Conservation (phyloP, 2,329 filamentous ascomycete species). For the Capronia americana region DNA sequence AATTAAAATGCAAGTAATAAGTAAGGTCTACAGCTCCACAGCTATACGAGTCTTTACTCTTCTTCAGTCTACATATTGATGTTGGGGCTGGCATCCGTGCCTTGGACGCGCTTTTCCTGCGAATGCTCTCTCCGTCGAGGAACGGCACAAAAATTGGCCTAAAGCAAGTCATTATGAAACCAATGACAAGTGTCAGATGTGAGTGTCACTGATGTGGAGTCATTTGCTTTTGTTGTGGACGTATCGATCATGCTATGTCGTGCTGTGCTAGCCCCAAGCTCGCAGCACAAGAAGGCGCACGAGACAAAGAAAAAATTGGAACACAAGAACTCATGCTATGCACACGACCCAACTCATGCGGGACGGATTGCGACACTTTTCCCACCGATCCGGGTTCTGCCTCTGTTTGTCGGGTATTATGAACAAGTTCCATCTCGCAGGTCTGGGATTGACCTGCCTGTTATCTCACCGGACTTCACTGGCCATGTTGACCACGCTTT, state of each 20-base stretch:
- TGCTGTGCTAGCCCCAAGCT: not conserved
- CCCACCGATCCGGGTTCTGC: not conserved
- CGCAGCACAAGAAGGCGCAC: not conserved
- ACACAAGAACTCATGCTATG: slow-evolving; percentile 8
- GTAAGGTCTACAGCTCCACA: too few relatives aligned
- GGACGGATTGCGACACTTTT: slow-evolving; percentile 12
- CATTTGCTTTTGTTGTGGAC: not conserved
- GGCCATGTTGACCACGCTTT: not conserved
- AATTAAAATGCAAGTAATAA: too few relatives aligned
- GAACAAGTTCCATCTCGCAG: slow-evolving; percentile 17
- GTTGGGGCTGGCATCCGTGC: not conserved
- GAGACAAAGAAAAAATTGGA: not conserved
- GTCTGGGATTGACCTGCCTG: slow-evolving; percentile 11
- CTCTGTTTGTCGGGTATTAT: slow-evolving; percentile 16
- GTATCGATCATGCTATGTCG: not conserved
- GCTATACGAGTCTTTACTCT: too few relatives aligned
- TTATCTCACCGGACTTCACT: not conserved
- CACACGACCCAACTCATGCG: slow-evolving; percentile 9
- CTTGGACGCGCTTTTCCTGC: not conserved
- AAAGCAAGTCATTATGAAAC: not conserved
- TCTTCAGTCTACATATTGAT: too few relatives aligned
- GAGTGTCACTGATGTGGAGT: not conserved
- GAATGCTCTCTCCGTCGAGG: not conserved
- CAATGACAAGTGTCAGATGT: not conserved
- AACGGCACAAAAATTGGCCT: not conserved